Base-by-base conservation (phyloP, 169 alveolate genomes). In the Condylostoma magnum region DNA sequence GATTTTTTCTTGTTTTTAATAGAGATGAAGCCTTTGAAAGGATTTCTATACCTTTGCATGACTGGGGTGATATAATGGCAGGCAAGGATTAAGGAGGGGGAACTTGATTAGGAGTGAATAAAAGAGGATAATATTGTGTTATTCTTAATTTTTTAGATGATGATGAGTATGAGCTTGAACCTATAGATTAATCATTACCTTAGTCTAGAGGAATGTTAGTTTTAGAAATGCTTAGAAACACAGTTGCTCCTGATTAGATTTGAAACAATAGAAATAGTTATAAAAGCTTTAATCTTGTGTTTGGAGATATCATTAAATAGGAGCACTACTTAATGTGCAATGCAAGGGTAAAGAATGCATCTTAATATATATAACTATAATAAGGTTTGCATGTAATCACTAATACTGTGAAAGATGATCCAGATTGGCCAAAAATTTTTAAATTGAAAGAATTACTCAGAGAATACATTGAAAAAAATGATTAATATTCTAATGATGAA, bases 21-120 rank as follows among this genome's bases (percentile, higher is more conserved):
- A 53, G 65, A 53, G 65, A 53, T 28, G 65, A 53, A 6, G 38
- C 65, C 20, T 53, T 53, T 53, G 65, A 53, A 31, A 53, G 65
- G 65, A 33, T 41, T 28, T 27, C 65, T 53, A n/a, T 22, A n/a
- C 27, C 18, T 6, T 22, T 53, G 1, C 38, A 5, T n/a, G 65
- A 53, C 18, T 53, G 65, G 65, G n/a, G 44, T 1, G 65, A 53
- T 22, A 41, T 27, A 53, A 22, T 25, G 30, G 65, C 25, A 8
- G 65, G 65, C n/a, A 53, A 53, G 8, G 20, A n/a, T 5, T 22
- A 22, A 27, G 65, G 65, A 53, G 65, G 65, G n/a, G 65, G 65
- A 2, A 53, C 65, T 6, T 53, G 65, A 28, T 28, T 53, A 25
- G 65, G 65, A 6, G 6, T 53, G 38, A 53, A 28, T 53, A 25